Evolutionary conservation across 1,284 basidiomycete genomes (phyloP).

Genomic region (Peniophora sp.): DNA sequence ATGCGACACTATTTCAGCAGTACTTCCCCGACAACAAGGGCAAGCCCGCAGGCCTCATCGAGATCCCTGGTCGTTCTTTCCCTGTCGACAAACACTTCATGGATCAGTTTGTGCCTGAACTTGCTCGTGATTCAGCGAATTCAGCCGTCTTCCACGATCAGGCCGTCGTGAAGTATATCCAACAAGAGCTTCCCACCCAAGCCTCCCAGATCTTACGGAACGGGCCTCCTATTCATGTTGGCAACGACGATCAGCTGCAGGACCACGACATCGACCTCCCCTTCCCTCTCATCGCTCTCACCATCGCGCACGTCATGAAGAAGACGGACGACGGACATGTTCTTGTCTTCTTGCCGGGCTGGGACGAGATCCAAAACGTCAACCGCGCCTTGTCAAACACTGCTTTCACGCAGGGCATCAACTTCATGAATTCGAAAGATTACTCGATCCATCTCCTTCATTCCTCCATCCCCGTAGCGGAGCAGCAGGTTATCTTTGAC

Average conservation of each 20-base stretch:
- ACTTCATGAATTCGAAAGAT: constrained; percentile 53
- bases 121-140: constrained; percentile 32
- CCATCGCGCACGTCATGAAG: constrained; percentile 73
- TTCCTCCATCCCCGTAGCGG: constrained; percentile 83
- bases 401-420: constrained; percentile 41
- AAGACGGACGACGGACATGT: constrained; percentile 83
- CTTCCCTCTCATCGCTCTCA: constrained; percentile 75
- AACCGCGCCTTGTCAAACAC: constrained; percentile 58
- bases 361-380: constrained; percentile 88
- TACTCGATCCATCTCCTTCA: constrained; percentile 86
- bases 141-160: constrained; percentile 74
- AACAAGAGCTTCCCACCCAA: constrained; percentile 56
- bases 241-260: constrained; percentile 10
- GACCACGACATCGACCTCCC: constrained; percentile 80
- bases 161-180: constrained; percentile 71
- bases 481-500: constrained; percentile 89
- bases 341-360: constrained; percentile 86
- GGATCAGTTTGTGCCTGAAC: constrained; percentile 65
- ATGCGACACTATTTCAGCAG: constrained; percentile 80
- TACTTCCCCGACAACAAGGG: constrained; percentile 75
- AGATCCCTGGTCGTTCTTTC: constrained; percentile 89
- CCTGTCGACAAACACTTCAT: constrained; percentile 81
- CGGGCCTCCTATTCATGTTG: background rate
- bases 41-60: constrained; percentile 66
- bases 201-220: constrained; percentile 8